Base-by-base conservation (phyloP, 2,329 filamentous ascomycete genomes). In the Verticillium isaacii region DNA sequence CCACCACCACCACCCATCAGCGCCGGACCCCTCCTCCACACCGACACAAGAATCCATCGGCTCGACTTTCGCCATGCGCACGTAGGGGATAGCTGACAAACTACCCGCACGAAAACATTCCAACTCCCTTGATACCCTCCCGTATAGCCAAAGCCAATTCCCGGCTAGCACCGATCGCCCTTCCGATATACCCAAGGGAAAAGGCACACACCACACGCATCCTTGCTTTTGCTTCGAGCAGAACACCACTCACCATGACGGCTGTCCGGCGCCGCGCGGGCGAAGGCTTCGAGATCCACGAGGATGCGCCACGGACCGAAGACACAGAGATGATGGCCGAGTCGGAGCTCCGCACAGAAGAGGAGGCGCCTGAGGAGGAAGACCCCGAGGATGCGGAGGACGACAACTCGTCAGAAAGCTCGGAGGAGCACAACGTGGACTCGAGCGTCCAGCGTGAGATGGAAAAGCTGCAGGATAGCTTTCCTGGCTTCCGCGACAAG, bases 371-470 rank as follows among this genome's bases (percentile, higher is more conserved):
- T 2, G 73, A 78, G 7, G 76, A 77, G 2, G 74, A 76, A 2
- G 76, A 78, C 1, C 75, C 77, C 2, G 71, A 74, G 3, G 76
- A 75, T 1, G 71, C 74, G 0, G 66, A 72, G 17, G 67, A 70
- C 0, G 45, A 52, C 19, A 52, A 52, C 34, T 81, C 80, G 1
- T 77, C 74, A 0, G 77, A 78, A 3, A 75, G 73, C 39, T 84
- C 77, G 34, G 86, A 87, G 9, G 86, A 87, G 29, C 81, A 84
- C 32, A 75, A 79, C 15, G 81, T 92, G 41, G 90, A 93, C 67
- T 80, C 85, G 23, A 80, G 78, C 6, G 91, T 97, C 15, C 85
- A 87, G 64, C 87, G 93, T 60, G 95, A 99, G 74, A 99, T 99
- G 86, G 85, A 87, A 59, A 91, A 88, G 67, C 86, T 99, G 62